Conservation (phyloP, 768 basidiomycete genomes). For the Agrocybe praecox region DNA sequence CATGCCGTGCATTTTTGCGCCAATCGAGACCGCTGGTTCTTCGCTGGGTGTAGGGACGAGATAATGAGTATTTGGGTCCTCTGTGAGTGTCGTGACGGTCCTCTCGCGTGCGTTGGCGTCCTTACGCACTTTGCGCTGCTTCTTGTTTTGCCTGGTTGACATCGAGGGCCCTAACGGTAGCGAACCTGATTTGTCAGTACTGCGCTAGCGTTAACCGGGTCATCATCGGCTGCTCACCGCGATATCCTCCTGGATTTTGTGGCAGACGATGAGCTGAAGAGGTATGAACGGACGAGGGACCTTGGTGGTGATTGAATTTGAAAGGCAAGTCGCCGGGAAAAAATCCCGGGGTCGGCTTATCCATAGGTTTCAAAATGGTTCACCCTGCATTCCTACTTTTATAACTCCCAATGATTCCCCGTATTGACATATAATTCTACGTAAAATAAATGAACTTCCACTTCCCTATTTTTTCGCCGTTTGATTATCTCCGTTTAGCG, state of each 20-base stretch:
- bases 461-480: too few species aligned
- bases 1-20: slow-evolving; percentile 23
- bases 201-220: slow-evolving; percentile 9
- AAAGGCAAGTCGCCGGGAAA: background rate
- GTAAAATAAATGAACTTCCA: too few species aligned
- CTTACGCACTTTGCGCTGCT: slow-evolving; percentile 55
- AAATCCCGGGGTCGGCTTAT: background rate
- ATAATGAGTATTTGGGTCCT: slow-evolving; percentile 56
- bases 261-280: background rate
- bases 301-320: background rate
- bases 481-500: too few species aligned
- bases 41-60: slow-evolving; percentile 55
- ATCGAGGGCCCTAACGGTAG: slow-evolving; percentile 25
- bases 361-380: background rate
- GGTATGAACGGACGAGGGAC: background rate
- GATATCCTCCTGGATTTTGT: background rate
- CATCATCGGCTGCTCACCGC: slow-evolving; percentile 9
- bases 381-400: background rate
- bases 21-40: slow-evolving; percentile 40
- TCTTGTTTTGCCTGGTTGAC: slow-evolving; percentile 68
- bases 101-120: slow-evolving; percentile 60
- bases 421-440: too few species aligned
- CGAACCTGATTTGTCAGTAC: slow-evolving; percentile 23
- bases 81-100: slow-evolving; percentile 68
- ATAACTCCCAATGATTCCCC: too few species aligned